Percentiles rank a stretch among this genome's conserved stretches.
Conservation (phyloP, 2,329 filamentous ascomycete species). For the Myriosclerotinia duriaeana region DNA sequence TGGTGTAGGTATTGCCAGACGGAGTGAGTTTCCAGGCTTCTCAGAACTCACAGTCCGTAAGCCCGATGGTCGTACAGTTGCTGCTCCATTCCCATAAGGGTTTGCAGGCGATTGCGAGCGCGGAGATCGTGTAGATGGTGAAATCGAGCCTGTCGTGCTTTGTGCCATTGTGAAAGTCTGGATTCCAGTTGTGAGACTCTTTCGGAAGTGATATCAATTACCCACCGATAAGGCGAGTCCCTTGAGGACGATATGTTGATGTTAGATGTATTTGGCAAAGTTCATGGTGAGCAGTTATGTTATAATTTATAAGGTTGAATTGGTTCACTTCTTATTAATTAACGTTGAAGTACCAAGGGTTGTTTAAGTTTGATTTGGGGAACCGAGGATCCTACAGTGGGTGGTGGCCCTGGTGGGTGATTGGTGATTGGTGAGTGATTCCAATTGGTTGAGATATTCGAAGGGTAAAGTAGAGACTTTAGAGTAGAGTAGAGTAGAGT, state of each 20-base stretch:
- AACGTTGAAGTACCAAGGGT: slow-evolving; percentile 1
- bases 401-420: too few species aligned
- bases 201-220: neutral
- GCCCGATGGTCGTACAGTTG: slow-evolving; percentile 34
- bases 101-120: slow-evolving; percentile 34
- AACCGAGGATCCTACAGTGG: neutral
- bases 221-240: neutral
- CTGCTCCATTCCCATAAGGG: slow-evolving; percentile 32
- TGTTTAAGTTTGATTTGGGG: neutral
- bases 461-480: too few species aligned
- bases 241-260: neutral
- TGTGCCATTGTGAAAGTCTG: slow-evolving; percentile 33
- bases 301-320: neutral
- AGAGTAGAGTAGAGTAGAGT: neutral
- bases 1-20: slow-evolving; percentile 26
- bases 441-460: slow-evolving; percentile 3
- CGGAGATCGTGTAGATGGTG: slow-evolving; percentile 42
- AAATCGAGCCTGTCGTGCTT: slow-evolving; percentile 41
- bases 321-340: neutral
- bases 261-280: slow-evolving; percentile 13
- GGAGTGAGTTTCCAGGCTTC: slow-evolving; percentile 24
- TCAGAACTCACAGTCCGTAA: slow-evolving; percentile 35
- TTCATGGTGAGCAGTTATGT: slow-evolving; percentile 14
- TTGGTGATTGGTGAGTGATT: neutral
- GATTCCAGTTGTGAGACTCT: neutral